Conservation (phyloP, 2,329 filamentous ascomycete genomes). For the Pseudogymnoascus pannorum region DNA sequence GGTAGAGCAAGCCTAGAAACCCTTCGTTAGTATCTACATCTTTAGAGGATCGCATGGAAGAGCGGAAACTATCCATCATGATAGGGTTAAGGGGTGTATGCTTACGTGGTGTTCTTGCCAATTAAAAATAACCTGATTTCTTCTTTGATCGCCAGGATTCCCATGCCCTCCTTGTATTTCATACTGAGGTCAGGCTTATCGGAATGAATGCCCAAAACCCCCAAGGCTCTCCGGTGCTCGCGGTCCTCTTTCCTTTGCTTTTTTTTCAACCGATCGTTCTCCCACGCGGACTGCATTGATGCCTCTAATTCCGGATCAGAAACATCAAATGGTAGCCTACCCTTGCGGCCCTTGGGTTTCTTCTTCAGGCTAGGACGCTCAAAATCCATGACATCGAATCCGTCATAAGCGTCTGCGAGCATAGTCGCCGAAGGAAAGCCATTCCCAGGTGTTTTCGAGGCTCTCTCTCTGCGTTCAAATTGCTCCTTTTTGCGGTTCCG, state of each 20-base stretch:
- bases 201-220: constrained; percentile 44
- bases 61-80: neutral
- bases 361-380: constrained; percentile 59
- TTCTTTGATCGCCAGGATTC: constrained; percentile 58
- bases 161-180: constrained; percentile 69
- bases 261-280: constrained; percentile 65
- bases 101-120: constrained; percentile 55
- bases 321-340: constrained; percentile 43
- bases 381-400: constrained; percentile 82
- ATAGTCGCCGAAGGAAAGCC: constrained; percentile 47
- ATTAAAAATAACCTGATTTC: constrained; percentile 68
- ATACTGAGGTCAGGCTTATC: constrained; percentile 49
- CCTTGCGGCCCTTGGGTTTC: constrained; percentile 56
- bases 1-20: constrained; percentile 60
- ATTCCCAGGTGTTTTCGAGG: constrained; percentile 24
- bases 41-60: neutral
- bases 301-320: constrained; percentile 62
- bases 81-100: constrained; percentile 15
- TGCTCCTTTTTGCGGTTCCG: neutral
- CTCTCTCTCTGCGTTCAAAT: constrained; percentile 15
- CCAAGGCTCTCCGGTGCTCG: constrained; percentile 59
- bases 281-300: constrained; percentile 51
- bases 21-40: constrained; percentile 4
- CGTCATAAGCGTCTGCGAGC: constrained; percentile 49
- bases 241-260: constrained; percentile 61